Percentiles rank a stretch among this genome's conserved stretches.
phyloP scores from a whole-genome alignment of 345 rosid species.

The Eucalyptus regnans region DNA sequence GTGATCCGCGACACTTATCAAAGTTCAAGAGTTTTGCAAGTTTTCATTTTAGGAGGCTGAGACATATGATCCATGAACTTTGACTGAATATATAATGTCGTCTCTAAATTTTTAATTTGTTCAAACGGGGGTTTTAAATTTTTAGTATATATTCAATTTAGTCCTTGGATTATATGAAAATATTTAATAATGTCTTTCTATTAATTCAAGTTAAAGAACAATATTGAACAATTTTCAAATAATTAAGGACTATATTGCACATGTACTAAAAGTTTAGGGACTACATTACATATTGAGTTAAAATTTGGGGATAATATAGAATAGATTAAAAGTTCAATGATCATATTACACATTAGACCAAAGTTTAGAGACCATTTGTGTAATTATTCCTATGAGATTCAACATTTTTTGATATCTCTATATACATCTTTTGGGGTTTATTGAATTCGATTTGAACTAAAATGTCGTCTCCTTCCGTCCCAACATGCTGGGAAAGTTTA shows the following conservation, averaged over 20 bases:
- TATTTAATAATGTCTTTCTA: not conserved
- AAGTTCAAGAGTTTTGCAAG: not conserved
- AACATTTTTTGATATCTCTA: not conserved
- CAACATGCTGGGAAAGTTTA: not conserved
- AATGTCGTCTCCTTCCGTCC: not conserved
- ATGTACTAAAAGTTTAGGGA: not conserved
- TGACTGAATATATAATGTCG: no score
- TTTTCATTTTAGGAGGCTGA: not conserved
- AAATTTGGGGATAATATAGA: no score
- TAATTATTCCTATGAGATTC: not conserved
- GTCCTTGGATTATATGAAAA: not conserved
- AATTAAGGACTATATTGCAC: not conserved
- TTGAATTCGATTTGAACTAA: not conserved
- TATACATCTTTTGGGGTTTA: not conserved
- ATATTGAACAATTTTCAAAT: not conserved
- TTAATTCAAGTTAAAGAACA: not conserved
- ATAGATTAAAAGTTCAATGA: no score
- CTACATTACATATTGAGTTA: not conserved
- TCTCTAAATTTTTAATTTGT: no score
- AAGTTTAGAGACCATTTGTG: no score
- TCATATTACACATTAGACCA: not conserved
- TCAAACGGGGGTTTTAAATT: not conserved
- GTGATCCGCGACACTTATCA: not conserved
- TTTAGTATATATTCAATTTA: no score
- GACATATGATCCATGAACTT: not conserved